phyloP scores from a whole-genome alignment of 1,139 yeast genomes.

The Waltiozyma sp. region DNA sequence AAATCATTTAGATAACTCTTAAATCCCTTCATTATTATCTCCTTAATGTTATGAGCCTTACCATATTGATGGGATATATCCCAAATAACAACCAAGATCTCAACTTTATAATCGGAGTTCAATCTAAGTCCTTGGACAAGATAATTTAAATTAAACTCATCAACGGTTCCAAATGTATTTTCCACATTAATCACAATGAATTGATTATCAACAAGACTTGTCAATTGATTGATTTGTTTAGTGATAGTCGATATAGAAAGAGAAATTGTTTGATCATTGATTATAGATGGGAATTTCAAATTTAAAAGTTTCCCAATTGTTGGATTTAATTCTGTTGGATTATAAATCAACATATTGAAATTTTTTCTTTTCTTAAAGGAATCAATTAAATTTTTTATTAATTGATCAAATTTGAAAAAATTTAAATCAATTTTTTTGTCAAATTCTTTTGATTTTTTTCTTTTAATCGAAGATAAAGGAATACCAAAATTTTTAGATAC shows the following conservation, averaged over 20 bases:
- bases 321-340: constrained; percentile 5
- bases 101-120: constrained; percentile 23
- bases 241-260: not conserved
- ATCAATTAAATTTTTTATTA: no score
- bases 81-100: constrained; percentile 26
- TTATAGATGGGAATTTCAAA: constrained; percentile 8
- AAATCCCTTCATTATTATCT: constrained; percentile 5
- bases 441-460: constrained; percentile 11
- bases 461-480: constrained; percentile 18
- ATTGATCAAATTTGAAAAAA: constrained; percentile 11
- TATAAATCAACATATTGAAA: constrained; percentile 23
- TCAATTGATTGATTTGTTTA: constrained; percentile 16
- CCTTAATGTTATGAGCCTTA: not conserved
- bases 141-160: constrained; percentile 19
- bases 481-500: constrained; percentile 26
- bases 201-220: not conserved
- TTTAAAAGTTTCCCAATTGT: constrained; percentile 4
- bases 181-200: not conserved
- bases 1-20: constrained; percentile 5
- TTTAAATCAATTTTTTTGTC: constrained; percentile 8
- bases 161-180: not conserved
- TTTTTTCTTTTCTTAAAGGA: not conserved
- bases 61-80: constrained; percentile 21
- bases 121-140: constrained; percentile 23
- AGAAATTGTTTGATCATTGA: not conserved